Evolutionary conservation across 2,329 filamentous ascomycete species (phyloP).

Genomic region (Apiospora rasikravindrae): DNA sequence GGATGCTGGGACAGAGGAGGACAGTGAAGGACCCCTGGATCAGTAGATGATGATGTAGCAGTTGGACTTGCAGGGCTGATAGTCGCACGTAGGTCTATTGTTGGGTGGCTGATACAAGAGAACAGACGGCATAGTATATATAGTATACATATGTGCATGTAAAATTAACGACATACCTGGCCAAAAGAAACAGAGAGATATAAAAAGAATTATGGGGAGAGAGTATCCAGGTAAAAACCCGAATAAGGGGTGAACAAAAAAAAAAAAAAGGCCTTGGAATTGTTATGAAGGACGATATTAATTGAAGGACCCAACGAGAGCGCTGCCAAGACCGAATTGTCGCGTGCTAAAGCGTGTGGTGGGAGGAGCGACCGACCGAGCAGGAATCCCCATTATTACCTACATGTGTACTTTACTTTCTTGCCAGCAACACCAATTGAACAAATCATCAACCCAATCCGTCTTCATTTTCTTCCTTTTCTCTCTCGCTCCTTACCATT

Average conservation of each 20-base stretch:
- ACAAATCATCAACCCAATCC: constrained; percentile 7
- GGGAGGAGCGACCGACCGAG: background rate
- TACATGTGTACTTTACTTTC: background rate
- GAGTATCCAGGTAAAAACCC: too few relatives aligned
- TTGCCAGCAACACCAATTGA: background rate
- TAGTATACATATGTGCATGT: too few relatives aligned
- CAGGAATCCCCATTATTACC: background rate
- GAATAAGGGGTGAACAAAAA: too few relatives aligned
- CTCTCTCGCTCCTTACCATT: background rate
- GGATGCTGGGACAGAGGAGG: background rate
- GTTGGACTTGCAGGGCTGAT: background rate
- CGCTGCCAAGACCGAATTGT: background rate
- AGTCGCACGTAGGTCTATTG: background rate
- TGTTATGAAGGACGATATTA: background rate
- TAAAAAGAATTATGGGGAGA: too few relatives aligned
- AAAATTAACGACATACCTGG: too few relatives aligned
- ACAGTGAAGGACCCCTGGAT: background rate
- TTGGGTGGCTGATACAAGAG: too few relatives aligned
- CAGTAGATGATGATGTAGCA: too few relatives aligned
- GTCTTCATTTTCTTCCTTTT: background rate
- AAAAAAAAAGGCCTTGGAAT: too few relatives aligned
- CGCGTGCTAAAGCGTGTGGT: constrained; percentile 3
- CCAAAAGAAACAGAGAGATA: too few relatives aligned
- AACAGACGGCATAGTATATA: too few relatives aligned
- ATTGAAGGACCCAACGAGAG: background rate